A percentile compares a stretch with the other conserved stretches of the same genome.
These are phyloP conservation scores for Kuraishia ogatae DNA, from an alignment of 805 yeast species.

Conservation along the genomic window DNA sequence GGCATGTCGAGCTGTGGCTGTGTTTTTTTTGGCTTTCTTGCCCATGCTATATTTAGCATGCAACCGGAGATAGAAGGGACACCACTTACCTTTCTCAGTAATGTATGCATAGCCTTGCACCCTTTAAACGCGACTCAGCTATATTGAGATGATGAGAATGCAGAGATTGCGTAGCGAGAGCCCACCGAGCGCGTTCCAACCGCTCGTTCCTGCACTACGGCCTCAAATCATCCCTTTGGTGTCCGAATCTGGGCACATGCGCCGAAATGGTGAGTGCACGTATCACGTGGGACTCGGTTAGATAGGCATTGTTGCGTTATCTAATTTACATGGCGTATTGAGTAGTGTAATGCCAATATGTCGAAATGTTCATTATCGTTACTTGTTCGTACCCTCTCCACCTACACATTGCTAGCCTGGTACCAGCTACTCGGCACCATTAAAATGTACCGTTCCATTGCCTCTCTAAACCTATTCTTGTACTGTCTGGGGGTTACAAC, in stretches of 20 bases:
- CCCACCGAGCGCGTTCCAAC: neutral
- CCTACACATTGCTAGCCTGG: neutral
- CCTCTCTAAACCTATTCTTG: constrained; percentile 88
- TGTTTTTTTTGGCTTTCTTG: no score
- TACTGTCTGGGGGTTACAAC: constrained; percentile 96
- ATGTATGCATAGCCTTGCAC: neutral
- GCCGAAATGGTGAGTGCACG: neutral
- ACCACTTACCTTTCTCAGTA: no score
- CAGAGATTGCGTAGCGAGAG: neutral
- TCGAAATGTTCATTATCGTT: no score
- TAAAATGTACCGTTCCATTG: constrained; percentile 91
- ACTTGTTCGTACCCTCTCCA: no score
- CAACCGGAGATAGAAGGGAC: no score
- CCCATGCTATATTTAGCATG: no score
- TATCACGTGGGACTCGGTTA: neutral
- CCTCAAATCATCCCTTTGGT: neutral
- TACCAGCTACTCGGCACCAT: constrained; percentile 74
- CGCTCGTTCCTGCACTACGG: neutral
- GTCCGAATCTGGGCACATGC: neutral
- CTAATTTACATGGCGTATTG: neutral
- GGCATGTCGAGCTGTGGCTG: no score
- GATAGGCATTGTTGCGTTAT: neutral
- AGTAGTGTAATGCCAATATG: no score
- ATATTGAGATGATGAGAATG: neutral
- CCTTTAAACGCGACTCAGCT: neutral